These are phyloP conservation scores for Chamaecyparis obtusa DNA, from an alignment of 75 land plant species.

Conservation along the genomic window DNA sequence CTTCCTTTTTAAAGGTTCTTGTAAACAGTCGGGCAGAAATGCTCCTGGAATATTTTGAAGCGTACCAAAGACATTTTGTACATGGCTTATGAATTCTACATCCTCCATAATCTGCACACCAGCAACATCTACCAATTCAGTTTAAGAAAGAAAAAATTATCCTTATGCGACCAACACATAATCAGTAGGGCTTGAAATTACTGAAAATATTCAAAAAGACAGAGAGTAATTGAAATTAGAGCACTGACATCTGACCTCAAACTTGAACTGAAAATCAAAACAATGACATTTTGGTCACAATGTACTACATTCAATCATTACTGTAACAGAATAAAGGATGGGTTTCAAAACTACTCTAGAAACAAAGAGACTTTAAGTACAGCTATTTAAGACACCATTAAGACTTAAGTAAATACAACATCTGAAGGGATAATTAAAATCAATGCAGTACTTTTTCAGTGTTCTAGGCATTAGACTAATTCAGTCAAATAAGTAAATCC, in stretches of 20 bases:
- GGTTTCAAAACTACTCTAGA: neutral
- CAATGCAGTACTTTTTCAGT: neutral
- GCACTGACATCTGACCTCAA: neutral
- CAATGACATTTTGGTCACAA: neutral
- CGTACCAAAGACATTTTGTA: conserved; percentile 17
- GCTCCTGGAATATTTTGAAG: conserved; percentile 27
- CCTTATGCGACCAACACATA: neutral
- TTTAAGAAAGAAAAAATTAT: neutral
- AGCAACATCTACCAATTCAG: neutral
- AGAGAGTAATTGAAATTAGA: neutral
- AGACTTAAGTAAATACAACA: neutral
- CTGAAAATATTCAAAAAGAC: neutral
- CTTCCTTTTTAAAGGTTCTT: conserved; percentile 2
- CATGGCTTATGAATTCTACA: conserved; percentile 21
- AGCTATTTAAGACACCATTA: neutral
- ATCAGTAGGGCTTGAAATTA: neutral
- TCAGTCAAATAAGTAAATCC: neutral
- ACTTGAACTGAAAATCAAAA: neutral
- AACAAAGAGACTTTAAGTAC: neutral
- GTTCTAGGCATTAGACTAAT: neutral
- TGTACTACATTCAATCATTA: neutral
- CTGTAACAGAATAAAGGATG: neutral
- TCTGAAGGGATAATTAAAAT: neutral
- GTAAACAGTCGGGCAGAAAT: conserved; percentile 7
- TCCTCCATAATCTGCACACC: conserved; percentile 24